Percentiles rank a stretch among this genome's conserved stretches.
phyloP scores from a whole-genome alignment of 202 grass and related monocot species.

The Brachypodium distachyon region DNA sequence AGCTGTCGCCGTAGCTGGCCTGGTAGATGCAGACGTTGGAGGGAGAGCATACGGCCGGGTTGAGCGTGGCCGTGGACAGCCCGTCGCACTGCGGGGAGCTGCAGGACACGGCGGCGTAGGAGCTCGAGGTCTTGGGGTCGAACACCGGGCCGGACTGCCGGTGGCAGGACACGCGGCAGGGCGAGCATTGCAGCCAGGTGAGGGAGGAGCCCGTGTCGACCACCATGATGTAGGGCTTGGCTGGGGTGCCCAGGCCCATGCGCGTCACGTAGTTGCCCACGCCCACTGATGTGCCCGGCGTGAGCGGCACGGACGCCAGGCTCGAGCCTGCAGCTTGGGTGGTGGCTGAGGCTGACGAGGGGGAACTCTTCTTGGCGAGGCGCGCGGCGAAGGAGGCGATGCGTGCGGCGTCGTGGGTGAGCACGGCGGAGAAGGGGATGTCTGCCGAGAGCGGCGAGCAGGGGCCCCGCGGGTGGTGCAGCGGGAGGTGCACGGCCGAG shows the following conservation, averaged over 20 bases:
- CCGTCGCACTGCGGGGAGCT: conserved; percentile 38
- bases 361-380: conserved; percentile 38
- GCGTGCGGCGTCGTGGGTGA: conserved; percentile 44
- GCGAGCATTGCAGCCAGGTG: conserved; percentile 85
- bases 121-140: conserved; percentile 46
- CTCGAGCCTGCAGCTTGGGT: not conserved
- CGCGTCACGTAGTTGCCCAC: conserved; percentile 87
- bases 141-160: conserved; percentile 55
- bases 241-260: conserved; percentile 68
- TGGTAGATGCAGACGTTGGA: conserved; percentile 75
- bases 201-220: conserved; percentile 95
- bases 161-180: conserved; percentile 68
- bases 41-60: conserved; percentile 45
- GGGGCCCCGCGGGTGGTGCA: conserved; percentile 68
- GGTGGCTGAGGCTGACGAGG: not conserved
- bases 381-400: conserved; percentile 36
- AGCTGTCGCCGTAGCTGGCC: conserved; percentile 82
- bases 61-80: conserved; percentile 72
- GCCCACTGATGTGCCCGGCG: conserved; percentile 51
- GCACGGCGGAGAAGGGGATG: conserved; percentile 28
- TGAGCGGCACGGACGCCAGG: conserved; percentile 59
- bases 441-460: conserved; percentile 53
- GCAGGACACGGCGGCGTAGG: conserved; percentile 57
- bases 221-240: conserved; percentile 60
- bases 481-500: conserved; percentile 40